Evolutionary conservation across 2,329 filamentous ascomycete species (phyloP).

Genomic region (Cadophora gregata): DNA sequence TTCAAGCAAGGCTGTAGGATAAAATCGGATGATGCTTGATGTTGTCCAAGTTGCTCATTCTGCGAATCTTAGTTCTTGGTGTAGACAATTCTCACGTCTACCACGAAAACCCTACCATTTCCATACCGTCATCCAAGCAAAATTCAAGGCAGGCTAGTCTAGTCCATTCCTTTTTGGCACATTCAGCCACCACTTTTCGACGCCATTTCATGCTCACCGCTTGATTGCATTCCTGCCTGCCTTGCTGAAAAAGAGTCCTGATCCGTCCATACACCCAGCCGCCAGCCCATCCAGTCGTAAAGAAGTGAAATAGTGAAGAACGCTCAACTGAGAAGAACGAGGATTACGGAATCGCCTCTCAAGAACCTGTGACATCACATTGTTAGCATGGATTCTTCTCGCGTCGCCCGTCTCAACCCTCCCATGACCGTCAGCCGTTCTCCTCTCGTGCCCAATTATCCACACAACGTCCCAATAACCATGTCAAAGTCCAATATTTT

Average conservation of each 20-base stretch:
- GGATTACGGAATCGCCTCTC: conserved; percentile 47
- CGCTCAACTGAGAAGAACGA: conserved; percentile 45
- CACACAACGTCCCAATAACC: too few relatives aligned
- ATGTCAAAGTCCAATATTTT: too few relatives aligned
- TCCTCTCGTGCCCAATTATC: conserved; percentile 2
- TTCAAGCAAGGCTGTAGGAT: too few relatives aligned
- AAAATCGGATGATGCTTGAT: not conserved
- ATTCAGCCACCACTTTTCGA: conserved; percentile 40
- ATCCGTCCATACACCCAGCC: conserved; percentile 4
- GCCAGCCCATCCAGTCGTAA: conserved; percentile 21
- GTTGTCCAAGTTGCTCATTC: not conserved
- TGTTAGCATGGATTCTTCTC: conserved; percentile 18
- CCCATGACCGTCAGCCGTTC: not conserved
- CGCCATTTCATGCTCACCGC: conserved; percentile 27
- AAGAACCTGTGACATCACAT: conserved; percentile 41
- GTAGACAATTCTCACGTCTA: not conserved
- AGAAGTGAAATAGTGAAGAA: conserved; percentile 21
- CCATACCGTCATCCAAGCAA: conserved; percentile 7
- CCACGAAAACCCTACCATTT: not conserved
- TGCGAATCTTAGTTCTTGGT: not conserved
- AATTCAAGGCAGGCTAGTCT: not conserved
- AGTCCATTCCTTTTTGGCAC: conserved; percentile 30
- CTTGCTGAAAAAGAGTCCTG: conserved; percentile 32
- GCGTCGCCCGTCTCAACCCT: too few relatives aligned
- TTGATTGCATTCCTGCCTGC: conserved; percentile 7